Base-by-base conservation (phyloP, 2,329 filamentous ascomycete genomes). In the Nothophaeocryptopus gaeumannii region DNA sequence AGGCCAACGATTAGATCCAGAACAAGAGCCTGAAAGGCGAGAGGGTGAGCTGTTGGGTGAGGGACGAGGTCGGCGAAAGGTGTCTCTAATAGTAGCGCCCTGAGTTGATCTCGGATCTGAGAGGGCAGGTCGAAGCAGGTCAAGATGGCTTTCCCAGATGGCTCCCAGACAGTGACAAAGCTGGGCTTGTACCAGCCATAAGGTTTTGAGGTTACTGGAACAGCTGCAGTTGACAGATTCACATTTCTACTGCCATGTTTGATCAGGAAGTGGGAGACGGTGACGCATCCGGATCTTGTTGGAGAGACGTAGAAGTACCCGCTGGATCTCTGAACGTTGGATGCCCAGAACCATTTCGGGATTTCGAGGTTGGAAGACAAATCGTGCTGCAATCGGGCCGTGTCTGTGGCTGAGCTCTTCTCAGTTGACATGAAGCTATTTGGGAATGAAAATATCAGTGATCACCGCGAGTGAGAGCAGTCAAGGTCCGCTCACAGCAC, bases 111-210 rank as follows among this genome's bases (percentile, higher is more conserved):
- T 35, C 30, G 32, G 34, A 30, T 15, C 12, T 36, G 8, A 7
- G 20, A 2, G 15, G 48, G 30, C 32, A 44, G 11, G 32, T 52
- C 39, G 39, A 57, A 46, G 42, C 54, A 57, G 7, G 55, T 15
- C 32, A 57, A 26, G 11, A 31, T 35, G 9, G 46, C 29, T 13
- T 40, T 29, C 15, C 29, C 30, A 4, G 20, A n/a, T 14, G 30
- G 11, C 5, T 40, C n/a, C 15, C 40, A 54, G 7, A 31, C 26
- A 9, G 47, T 48, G 14, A 55, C 33, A 29, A 57, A 55, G 30
- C 38, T 53, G 29, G 48, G 38, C 10, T 45, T 51, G 16, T 57
- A 43, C 54, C 54, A 57, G n/a, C 37, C 35, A 34, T 57, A 52
- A 8, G 32, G 13, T n/a, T 38, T 42, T 14, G 31, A 32, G 15